These are phyloP conservation scores for Crithidia thermophila DNA, from an alignment of 208 protist species.

Conservation along the genomic window DNA sequence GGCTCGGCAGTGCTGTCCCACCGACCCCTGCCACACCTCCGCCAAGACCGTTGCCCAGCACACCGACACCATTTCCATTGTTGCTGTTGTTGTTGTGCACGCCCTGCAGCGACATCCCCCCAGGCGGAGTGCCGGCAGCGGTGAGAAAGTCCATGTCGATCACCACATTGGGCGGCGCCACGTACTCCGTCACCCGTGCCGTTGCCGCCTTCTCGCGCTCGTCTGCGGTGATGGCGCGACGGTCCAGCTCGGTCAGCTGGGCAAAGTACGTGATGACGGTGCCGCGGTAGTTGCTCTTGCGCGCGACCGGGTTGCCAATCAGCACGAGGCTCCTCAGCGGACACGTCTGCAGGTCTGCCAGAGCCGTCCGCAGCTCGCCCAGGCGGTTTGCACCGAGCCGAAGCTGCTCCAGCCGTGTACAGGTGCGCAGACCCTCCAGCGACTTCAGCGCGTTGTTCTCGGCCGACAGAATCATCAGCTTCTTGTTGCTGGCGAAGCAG, in stretches of 20 bases:
- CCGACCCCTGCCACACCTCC: not conserved
- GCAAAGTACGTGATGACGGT: conserved; percentile 50
- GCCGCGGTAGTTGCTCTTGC: conserved; percentile 79
- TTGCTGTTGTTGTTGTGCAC: not conserved
- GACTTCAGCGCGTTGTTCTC: conserved; percentile 82
- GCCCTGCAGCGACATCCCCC: conserved; percentile 1
- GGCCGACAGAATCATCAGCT: conserved; percentile 63
- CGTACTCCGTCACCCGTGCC: conserved; percentile 41
- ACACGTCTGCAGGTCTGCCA: conserved; percentile 47
- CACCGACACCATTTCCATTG: not conserved
- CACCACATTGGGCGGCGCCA: conserved; percentile 70
- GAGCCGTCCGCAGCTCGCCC: conserved; percentile 50
- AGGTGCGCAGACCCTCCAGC: conserved; percentile 56
- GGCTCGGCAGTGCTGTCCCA: conserved; percentile 4
- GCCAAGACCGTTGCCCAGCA: not conserved
- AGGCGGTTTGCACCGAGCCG: conserved; percentile 77
- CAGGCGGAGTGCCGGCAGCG: not conserved
- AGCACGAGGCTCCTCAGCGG: conserved; percentile 42
- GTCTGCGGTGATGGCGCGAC: conserved; percentile 59
- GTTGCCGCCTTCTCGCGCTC: conserved; percentile 73
- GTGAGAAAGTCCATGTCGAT: conserved; percentile 69
- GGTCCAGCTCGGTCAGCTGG: conserved; percentile 53
- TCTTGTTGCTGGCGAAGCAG: conserved; percentile 55
- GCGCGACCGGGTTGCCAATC: conserved; percentile 73
- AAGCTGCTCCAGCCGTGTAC: conserved; percentile 52